Conservation (phyloP, 495 filamentous ascomycete species). For the Aspergillus biplanus region DNA sequence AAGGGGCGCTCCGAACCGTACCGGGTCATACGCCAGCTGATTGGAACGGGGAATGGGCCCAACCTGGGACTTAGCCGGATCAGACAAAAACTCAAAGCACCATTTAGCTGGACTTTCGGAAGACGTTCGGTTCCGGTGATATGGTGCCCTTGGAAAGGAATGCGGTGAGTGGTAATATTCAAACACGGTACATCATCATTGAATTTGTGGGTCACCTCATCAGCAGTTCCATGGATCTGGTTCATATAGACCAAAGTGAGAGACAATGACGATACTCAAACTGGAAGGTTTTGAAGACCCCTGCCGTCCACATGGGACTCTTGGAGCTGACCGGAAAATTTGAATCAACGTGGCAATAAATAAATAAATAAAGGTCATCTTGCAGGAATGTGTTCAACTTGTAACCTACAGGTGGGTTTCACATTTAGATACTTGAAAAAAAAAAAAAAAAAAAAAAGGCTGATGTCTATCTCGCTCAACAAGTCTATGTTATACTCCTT, state of each 20-base stretch:
- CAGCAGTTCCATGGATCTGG: conserved; percentile 26
- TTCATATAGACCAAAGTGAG: conserved; percentile 4
- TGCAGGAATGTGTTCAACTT: background rate
- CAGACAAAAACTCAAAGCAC: background rate
- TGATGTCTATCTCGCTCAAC: no score
- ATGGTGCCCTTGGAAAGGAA: conserved; percentile 11
- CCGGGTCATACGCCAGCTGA: conserved; percentile 19
- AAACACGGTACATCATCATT: conserved; percentile 15
- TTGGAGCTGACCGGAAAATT: background rate
- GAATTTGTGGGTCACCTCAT: conserved; percentile 13
- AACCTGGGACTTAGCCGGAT: background rate
- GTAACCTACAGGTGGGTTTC: background rate
- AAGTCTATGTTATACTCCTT: no score
- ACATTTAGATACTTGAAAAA: background rate
- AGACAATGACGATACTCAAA: conserved; percentile 12
- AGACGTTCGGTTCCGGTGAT: conserved; percentile 27
- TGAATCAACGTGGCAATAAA: background rate
- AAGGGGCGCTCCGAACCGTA: conserved; percentile 34
- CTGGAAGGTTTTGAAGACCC: conserved; percentile 16
- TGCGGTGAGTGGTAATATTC: conserved; percentile 9
- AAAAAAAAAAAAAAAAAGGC: no score
- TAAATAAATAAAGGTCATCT: background rate
- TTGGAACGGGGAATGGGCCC: conserved; percentile 14
- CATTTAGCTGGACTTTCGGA: conserved; percentile 14
- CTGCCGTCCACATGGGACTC: conserved; percentile 2